Evolutionary conservation across 495 filamentous ascomycete species (phyloP).

Genomic region (Aspergillus incahuasiensis): DNA sequence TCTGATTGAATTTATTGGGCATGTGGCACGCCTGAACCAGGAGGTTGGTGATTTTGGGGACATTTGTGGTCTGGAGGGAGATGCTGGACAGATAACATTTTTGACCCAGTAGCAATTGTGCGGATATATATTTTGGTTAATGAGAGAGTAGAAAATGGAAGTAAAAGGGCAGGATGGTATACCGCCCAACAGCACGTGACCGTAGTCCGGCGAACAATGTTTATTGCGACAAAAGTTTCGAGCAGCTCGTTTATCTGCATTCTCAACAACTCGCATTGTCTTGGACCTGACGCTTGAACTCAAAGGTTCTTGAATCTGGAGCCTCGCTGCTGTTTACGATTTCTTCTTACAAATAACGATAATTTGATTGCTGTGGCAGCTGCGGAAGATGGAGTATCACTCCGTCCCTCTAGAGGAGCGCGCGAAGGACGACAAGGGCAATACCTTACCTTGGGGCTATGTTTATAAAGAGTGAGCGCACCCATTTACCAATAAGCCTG

Average conservation of each 20-base stretch:
- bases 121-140: too few relatives aligned
- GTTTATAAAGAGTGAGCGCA: constrained; percentile 53
- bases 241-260: neutral
- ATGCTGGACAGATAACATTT: constrained; percentile 27
- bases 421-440: constrained; percentile 55
- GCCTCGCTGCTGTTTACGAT: neutral
- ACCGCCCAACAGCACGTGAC: constrained; percentile 17
- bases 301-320: neutral
- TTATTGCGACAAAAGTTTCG: constrained; percentile 27
- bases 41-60: constrained; percentile 31
- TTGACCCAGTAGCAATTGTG: constrained; percentile 20
- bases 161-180: too few relatives aligned
- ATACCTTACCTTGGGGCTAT: constrained; percentile 57
- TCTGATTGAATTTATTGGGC: constrained; percentile 38
- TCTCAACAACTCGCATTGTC: neutral
- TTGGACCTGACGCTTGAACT: neutral
- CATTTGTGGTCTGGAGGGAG: constrained; percentile 27
- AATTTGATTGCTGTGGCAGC: neutral
- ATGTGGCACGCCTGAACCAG: constrained; percentile 29
- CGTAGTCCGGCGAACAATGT: constrained; percentile 23
- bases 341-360: neutral
- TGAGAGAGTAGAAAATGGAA: neutral
- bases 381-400: constrained; percentile 55
- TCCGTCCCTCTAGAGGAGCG: constrained; percentile 61
- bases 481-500: neutral